Conservation (phyloP, 129 eudicot species). For the Escallonia herrerae region DNA sequence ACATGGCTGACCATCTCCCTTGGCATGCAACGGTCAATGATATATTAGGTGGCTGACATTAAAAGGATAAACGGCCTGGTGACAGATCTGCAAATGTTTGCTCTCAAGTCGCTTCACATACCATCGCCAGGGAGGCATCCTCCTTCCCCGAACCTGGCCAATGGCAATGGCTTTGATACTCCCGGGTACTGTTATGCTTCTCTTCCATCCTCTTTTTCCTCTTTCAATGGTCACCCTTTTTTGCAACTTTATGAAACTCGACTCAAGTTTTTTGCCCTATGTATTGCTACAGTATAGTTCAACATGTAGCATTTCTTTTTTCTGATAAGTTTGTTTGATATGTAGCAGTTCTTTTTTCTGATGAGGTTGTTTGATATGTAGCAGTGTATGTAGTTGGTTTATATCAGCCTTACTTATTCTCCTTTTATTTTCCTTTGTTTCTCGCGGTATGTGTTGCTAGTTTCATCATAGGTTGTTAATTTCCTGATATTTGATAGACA, state of each 20-base stretch:
- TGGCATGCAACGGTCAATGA: background rate
- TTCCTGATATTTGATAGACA: too few relatives aligned
- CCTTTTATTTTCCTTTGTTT: too few relatives aligned
- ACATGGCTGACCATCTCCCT: conserved; percentile 1
- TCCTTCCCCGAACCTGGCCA: conserved; percentile 53
- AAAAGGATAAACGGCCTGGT: conserved; percentile 76
- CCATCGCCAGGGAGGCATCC: conserved; percentile 93
- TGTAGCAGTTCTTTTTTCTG: too few relatives aligned
- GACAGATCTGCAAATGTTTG: conserved; percentile 91
- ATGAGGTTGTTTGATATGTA: too few relatives aligned
- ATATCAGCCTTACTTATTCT: too few relatives aligned
- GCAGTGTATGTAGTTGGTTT: too few relatives aligned
- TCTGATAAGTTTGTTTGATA: background rate
- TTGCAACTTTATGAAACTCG: background rate
- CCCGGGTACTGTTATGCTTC: conserved; percentile 32
- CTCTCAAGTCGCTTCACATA: conserved; percentile 67
- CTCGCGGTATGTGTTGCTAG: too few relatives aligned
- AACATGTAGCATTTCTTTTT: background rate
- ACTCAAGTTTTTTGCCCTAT: too few relatives aligned
- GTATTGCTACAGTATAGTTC: too few relatives aligned
- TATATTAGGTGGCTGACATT: conserved; percentile 71
- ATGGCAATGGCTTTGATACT: conserved; percentile 43
- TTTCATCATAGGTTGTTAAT: too few relatives aligned
- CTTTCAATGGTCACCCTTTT: background rate
- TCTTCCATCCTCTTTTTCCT: background rate